A percentile compares a stretch with the other conserved stretches of the same genome.
These are phyloP conservation scores for Ceratocystis papillata DNA, from an alignment of 2,329 filamentous ascomycete genomes.

Conservation along the genomic window DNA sequence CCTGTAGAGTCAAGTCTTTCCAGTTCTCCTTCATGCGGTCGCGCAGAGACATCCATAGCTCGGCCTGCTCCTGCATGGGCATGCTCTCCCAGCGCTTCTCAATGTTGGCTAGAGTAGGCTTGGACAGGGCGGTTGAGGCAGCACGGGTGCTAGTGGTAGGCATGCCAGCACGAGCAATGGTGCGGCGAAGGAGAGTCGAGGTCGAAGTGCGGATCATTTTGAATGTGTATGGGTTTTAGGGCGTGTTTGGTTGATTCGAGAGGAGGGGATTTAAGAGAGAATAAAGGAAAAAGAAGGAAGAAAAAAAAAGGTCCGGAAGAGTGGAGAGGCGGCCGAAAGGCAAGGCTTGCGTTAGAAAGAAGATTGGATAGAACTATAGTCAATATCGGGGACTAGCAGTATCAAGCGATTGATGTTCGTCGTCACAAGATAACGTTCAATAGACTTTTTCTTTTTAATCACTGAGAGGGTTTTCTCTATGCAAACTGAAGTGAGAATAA, in stretches of 20 bases:
- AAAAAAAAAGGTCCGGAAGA: conserved; percentile 14
- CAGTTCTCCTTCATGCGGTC: conserved; percentile 99
- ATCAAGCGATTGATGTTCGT: background rate
- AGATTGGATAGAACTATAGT: background rate
- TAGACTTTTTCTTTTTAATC: conserved; percentile 14
- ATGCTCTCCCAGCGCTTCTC: conserved; percentile 99
- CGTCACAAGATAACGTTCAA: conserved; percentile 12
- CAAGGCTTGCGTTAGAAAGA: background rate
- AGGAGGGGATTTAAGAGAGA: conserved; percentile 11
- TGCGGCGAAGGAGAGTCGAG: conserved; percentile 44
- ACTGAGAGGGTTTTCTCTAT: conserved; percentile 18
- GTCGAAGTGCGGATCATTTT: conserved; percentile 45
- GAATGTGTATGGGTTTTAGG: conserved; percentile 17
- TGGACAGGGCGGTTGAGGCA: conserved; percentile 80
- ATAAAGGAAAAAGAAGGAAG: conserved; percentile 14
- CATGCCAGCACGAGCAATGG: conserved; percentile 36
- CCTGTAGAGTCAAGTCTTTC: conserved; percentile 85
- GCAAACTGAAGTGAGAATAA: conserved; percentile 3
- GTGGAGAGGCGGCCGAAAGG: conserved; percentile 20
- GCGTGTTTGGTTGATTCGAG: conserved; percentile 21
- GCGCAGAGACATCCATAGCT: conserved; percentile 95
- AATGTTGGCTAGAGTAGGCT: conserved; percentile 93
- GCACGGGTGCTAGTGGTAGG: conserved; percentile 39
- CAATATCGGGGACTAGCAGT: background rate
- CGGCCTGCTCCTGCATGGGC: conserved; percentile 97